phyloP scores from a whole-genome alignment of 768 basidiomycete species.

The Austroboletus festivus region DNA sequence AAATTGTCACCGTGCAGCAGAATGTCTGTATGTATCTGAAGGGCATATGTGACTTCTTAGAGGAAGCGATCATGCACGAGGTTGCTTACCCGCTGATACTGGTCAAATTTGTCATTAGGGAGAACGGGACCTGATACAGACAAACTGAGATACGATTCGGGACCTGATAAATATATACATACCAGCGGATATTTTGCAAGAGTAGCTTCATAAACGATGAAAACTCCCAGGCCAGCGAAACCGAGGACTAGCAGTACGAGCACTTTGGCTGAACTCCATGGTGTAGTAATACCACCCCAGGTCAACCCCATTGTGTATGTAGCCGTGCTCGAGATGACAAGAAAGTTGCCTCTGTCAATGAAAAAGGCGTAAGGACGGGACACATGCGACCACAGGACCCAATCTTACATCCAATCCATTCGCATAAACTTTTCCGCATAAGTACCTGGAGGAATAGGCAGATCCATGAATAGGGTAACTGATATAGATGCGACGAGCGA shows the following conservation, averaged over 20 bases:
- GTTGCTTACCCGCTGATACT: constrained; percentile 24
- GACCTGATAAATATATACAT: not conserved
- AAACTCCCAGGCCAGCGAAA: constrained; percentile 33
- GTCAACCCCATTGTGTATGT: constrained; percentile 42
- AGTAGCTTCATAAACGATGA: constrained; percentile 39
- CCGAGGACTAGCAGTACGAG: constrained; percentile 45
- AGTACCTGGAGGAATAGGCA: constrained; percentile 33
- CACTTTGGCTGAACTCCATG: constrained; percentile 41
- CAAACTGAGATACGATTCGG: not conserved
- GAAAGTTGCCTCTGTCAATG: constrained; percentile 37
- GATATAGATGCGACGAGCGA: constrained; percentile 27
- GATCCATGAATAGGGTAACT: constrained; percentile 30
- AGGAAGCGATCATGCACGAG: not conserved
- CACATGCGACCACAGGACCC: not conserved
- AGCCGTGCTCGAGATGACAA: constrained; percentile 37
- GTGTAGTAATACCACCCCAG: constrained; percentile 44
- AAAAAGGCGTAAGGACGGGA: not conserved
- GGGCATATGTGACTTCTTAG: not conserved
- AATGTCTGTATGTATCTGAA: constrained; percentile 29
- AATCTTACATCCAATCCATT: constrained; percentile 44
- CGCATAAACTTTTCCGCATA: constrained; percentile 35
- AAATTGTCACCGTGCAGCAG: constrained; percentile 11
- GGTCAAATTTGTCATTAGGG: constrained; percentile 28
- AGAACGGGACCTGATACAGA: constrained; percentile 9
- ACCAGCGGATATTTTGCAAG: constrained; percentile 32